phyloP scores from a whole-genome alignment of 305 asterid genomes.

The Fraxinus ornus region DNA sequence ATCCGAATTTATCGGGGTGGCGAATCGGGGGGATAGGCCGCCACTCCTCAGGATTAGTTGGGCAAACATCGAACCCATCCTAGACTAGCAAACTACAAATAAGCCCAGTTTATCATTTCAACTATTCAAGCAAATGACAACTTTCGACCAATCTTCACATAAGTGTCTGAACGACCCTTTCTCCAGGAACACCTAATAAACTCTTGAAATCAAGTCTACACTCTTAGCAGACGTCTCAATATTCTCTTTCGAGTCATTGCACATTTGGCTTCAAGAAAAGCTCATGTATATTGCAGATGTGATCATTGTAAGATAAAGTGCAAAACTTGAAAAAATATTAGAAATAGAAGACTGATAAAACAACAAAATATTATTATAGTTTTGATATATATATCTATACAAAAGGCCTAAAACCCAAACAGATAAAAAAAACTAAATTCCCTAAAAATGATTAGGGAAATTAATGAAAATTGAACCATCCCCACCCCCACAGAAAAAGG shows the following conservation, averaged over 20 bases:
- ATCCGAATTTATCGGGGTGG: no score
- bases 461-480: not conserved
- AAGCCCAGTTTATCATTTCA: not conserved
- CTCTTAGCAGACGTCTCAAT: not conserved
- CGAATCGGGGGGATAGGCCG: no score
- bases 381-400: not conserved
- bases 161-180: not conserved
- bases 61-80: no score
- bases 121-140: not conserved
- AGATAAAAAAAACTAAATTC: not conserved
- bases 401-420: not conserved
- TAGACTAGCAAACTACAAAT: not conserved
- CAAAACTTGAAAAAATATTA: not conserved
- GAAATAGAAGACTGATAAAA: not conserved
- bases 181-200: not conserved
- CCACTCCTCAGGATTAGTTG: no score
- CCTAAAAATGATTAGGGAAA: not conserved
- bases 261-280: not conserved
- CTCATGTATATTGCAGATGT: not conserved
- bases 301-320: not conserved
- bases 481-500: not conserved
- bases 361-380: not conserved
- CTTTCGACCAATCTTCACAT: not conserved
- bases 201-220: not conserved
- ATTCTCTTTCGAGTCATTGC: not conserved